Percentiles rank a stretch among this genome's conserved stretches.
These are phyloP conservation scores for Ochromonas danica DNA, from an alignment of 108 stramenopile genomes.

Conservation along the genomic window DNA sequence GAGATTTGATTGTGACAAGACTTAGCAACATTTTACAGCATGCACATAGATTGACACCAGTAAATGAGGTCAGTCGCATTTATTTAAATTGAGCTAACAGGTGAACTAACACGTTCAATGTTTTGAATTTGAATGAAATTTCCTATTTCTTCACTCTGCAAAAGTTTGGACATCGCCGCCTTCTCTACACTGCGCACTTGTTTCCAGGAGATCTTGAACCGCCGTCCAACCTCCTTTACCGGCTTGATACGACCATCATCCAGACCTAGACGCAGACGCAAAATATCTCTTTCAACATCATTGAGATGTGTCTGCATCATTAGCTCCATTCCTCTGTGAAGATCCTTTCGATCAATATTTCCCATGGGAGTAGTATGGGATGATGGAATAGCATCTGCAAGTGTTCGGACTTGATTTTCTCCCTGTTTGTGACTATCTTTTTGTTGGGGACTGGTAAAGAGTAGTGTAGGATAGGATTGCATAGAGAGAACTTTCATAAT, in stretches of 20 bases:
- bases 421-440: background rate
- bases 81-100: no score
- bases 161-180: background rate
- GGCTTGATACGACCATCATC: background rate
- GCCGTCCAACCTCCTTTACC: background rate
- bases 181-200: background rate
- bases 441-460: background rate
- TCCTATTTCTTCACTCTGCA: background rate
- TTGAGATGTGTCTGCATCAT: background rate
- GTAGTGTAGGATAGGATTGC: background rate
- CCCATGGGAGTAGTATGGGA: background rate
- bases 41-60: no score
- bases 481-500: background rate
- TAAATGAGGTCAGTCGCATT: no score
- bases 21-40: no score
- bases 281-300: constrained; percentile 1
- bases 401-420: background rate
- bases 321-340: background rate
- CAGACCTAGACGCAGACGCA: background rate
- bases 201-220: background rate
- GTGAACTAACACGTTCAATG: no score
- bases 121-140: background rate
- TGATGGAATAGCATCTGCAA: background rate
- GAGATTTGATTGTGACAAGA: no score
- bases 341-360: background rate